These are phyloP conservation scores for Colletotrichum viniferum DNA, from an alignment of 2,329 filamentous ascomycete species.

Conservation along the genomic window DNA sequence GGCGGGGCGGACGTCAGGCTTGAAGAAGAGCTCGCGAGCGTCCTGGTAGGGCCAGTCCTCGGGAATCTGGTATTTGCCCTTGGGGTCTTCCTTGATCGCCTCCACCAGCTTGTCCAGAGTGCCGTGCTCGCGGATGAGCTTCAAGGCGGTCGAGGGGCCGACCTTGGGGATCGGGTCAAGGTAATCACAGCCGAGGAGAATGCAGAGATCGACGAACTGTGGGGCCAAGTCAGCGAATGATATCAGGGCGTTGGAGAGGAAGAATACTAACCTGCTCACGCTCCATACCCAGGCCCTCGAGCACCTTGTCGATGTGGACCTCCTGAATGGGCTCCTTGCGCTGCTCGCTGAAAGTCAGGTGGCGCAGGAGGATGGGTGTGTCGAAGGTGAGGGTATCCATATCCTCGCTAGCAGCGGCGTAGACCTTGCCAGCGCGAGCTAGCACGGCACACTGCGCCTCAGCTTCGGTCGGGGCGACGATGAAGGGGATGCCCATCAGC, in stretches of 20 bases:
- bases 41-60: constrained; percentile 98
- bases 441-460: constrained; percentile 95
- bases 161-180: constrained; percentile 95
- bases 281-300: constrained; percentile 89
- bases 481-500: constrained; percentile 95
- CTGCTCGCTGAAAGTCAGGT: constrained; percentile 96
- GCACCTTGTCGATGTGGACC: constrained; percentile 84
- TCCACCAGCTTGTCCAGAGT: constrained; percentile 87
- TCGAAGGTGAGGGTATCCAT: constrained; percentile 99
- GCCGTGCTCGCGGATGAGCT: constrained; percentile 91
- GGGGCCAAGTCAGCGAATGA: not conserved
- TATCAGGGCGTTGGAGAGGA: not conserved
- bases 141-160: constrained; percentile 88
- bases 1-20: constrained; percentile 85
- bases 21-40: constrained; percentile 88
- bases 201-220: constrained; percentile 95
- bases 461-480: constrained; percentile 94
- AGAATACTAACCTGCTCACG: constrained; percentile 67
- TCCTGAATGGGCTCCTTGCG: constrained; percentile 97
- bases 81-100: constrained; percentile 74
- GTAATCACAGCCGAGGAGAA: constrained; percentile 96
- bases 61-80: constrained; percentile 82
- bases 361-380: constrained; percentile 85
- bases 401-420: constrained; percentile 94
- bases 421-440: constrained; percentile 91